These are phyloP conservation scores for Cryptomeria japonica DNA, from an alignment of 75 land plant species.

Conservation along the genomic window DNA sequence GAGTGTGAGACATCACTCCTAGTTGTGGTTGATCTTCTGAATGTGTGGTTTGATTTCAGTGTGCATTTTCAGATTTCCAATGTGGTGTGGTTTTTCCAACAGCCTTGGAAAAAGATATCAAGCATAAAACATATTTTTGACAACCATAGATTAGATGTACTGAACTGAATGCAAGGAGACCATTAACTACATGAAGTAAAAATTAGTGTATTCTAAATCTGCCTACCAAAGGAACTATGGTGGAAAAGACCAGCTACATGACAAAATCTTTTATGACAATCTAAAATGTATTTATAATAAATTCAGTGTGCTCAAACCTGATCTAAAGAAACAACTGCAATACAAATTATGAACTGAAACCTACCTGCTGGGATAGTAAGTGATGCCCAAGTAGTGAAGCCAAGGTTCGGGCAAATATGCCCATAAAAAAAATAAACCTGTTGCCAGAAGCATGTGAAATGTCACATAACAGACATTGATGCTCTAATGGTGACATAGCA, in stretches of 20 bases:
- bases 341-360: neutral
- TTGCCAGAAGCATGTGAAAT: neutral
- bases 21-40: no score
- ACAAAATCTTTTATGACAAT: neutral
- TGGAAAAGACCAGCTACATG: neutral
- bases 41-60: no score
- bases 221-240: neutral
- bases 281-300: neutral
- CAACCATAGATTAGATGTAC: neutral
- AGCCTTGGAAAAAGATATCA: neutral
- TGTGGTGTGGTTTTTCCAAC: no score
- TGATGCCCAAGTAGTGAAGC: slow-evolving; percentile 76
- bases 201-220: neutral
- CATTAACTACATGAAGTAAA: neutral
- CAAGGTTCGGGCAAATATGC: slow-evolving; percentile 85
- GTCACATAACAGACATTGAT: neutral
- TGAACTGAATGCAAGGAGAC: neutral
- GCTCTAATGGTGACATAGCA: neutral
- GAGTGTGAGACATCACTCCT: no score
- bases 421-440: slow-evolving; percentile 75
- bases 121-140: neutral
- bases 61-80: no score
- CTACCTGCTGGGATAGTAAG: slow-evolving; percentile 83
- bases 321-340: neutral
- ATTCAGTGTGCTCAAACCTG: neutral